A percentile compares a stretch with the other conserved stretches of the same genome.
Conservation (phyloP, 192 early-diverging fungal species). For the Martensiomyces pterosporus region DNA sequence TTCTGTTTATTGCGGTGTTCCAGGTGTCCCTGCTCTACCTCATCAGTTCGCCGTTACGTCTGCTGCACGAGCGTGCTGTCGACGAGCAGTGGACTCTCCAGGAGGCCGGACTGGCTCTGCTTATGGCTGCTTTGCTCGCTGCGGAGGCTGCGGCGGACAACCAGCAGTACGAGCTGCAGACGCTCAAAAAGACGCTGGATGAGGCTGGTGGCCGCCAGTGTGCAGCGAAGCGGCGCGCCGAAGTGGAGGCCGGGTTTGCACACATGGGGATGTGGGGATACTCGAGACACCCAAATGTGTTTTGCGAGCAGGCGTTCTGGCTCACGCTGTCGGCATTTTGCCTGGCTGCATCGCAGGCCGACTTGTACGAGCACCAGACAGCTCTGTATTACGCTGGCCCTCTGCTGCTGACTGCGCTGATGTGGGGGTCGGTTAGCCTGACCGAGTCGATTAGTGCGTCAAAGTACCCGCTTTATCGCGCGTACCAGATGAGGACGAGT, state of each 20-base stretch:
- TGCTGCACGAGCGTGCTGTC: background rate
- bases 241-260: slow-evolving; percentile 64
- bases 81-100: slow-evolving; percentile 26
- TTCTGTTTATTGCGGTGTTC: slow-evolving; percentile 69
- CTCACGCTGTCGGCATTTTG: slow-evolving; percentile 21
- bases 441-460: slow-evolving; percentile 59
- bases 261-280: slow-evolving; percentile 68
- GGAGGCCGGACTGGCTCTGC: slow-evolving; percentile 46
- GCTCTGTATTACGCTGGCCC: slow-evolving; percentile 46
- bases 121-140: slow-evolving; percentile 50
- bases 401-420: slow-evolving; percentile 57
- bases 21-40: slow-evolving; percentile 66
- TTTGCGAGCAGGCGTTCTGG: slow-evolving; percentile 73
- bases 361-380: slow-evolving; percentile 10
- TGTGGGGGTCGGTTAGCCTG: slow-evolving; percentile 59
- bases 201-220: slow-evolving; percentile 6
- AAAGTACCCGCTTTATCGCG: slow-evolving; percentile 78
- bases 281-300: slow-evolving; percentile 82
- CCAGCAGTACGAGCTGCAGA: slow-evolving; percentile 77
- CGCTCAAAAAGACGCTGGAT: slow-evolving; percentile 39
- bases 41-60: slow-evolving; percentile 15
- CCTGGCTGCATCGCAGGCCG: background rate
- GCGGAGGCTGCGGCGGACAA: slow-evolving; percentile 72
- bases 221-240: slow-evolving; percentile 14
- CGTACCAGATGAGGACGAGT: slow-evolving; percentile 59